Evolutionary conservation across 768 basidiomycete genomes (phyloP).

Genomic region (Gymnopilus junonius): DNA sequence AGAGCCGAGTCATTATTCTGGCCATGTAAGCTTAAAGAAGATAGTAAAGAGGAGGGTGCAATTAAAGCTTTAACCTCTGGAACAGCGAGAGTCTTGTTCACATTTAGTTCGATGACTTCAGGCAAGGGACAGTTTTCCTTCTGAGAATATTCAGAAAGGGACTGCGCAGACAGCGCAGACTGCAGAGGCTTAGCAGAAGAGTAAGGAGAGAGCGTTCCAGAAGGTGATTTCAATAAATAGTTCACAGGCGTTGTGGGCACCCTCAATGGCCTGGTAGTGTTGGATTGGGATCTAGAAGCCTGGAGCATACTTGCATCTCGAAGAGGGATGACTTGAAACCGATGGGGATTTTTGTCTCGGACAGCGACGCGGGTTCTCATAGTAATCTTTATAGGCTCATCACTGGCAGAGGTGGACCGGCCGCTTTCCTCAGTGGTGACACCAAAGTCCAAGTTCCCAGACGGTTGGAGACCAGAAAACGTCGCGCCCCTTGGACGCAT

Average conservation of each 20-base stretch:
- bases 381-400: constrained; percentile 32
- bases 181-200: constrained; percentile 10
- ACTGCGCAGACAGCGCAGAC: constrained; percentile 8
- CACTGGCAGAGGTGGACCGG: constrained; percentile 5
- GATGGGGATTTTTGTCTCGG: constrained; percentile 46
- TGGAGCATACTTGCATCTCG: constrained; percentile 34
- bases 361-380: constrained; percentile 52
- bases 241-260: constrained; percentile 12
- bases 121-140: background rate
- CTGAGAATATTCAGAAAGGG: background rate
- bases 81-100: background rate
- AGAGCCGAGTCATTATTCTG: constrained; percentile 1
- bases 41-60: background rate
- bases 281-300: constrained; percentile 2
- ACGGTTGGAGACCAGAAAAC: constrained; percentile 7
- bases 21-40: background rate
- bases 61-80: background rate
- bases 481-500: constrained; percentile 13
- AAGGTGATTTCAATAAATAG: constrained; percentile 10
- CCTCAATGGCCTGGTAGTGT: constrained; percentile 4
- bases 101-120: constrained; percentile 1
- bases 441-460: constrained; percentile 6
- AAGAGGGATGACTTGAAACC: constrained; percentile 48
- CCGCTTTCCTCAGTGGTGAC: constrained; percentile 7
- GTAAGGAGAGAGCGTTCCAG: constrained; percentile 13